Evolutionary conservation across 176 grass and related monocot species (phyloP), one percentile per base, ranked within the genome.

Genomic region (Echinochloa phyllopogon): DNA sequence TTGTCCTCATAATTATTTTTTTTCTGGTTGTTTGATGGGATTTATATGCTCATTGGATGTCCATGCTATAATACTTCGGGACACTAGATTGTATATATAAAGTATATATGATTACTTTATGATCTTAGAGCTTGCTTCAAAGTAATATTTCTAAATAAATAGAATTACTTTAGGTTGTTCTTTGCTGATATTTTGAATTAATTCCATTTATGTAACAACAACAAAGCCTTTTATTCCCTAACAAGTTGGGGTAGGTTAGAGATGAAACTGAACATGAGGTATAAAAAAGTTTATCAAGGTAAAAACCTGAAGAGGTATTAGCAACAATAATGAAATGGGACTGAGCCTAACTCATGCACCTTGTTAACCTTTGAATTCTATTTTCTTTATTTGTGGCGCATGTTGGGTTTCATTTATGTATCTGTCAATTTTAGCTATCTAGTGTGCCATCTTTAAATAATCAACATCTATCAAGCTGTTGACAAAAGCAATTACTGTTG

Each of bases 101-200:
- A 53, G 47, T 43, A 43, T 75, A 45, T 29, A 56, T 15, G 17
- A 49, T 61, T 29, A 4, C 36, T 51, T 59, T 61, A 42, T 76
- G 63, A 51, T 70, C 25, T 69, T 87, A 69, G 41, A 36, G 20
- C 49, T 59, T 64, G 21, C 45, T 70, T 60, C 43, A 77, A 77
- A 82, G 62, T 37, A 29, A 70, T 25, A 67, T 75, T 82, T 82
- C 17, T 50, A 45, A 77, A 62, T 39, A 61, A 16, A 33, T 82
- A 63, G 13, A 41, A 50, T 77, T 57, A 15, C 23, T 52, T 11
- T 21, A 70, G 16, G 20, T 39, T 15, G 65, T 60, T 82, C 50
- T 57, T 87, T 75, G 66, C 78, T 68, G 6, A n/a, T 36, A 51
- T 83, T 76, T 12, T 18, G 61, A 61, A 70, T 29, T 77, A 77